phyloP scores from a whole-genome alignment of 1,284 basidiomycete species.

The Phenoliferia sp. region DNA sequence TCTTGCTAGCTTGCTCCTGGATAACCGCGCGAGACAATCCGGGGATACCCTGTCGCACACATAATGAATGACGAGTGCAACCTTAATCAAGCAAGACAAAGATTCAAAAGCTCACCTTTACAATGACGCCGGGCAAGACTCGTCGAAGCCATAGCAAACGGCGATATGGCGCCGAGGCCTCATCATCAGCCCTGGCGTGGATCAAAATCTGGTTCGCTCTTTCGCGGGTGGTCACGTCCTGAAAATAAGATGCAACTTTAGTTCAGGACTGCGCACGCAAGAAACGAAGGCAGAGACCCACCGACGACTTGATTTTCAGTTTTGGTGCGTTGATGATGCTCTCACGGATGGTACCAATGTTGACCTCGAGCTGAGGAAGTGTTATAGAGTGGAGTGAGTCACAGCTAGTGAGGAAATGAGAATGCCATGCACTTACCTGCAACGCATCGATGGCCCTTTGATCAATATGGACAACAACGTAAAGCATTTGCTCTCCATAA shows the following conservation, averaged over 20 bases:
- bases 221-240: slow-evolving; percentile 30
- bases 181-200: slow-evolving; percentile 68
- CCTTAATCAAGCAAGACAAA: too few relatives aligned
- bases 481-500: slow-evolving; percentile 88
- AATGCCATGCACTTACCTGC: slow-evolving; percentile 55
- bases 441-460: slow-evolving; percentile 82
- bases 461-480: slow-evolving; percentile 90
- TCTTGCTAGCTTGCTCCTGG: slow-evolving; percentile 75
- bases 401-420: neutral
- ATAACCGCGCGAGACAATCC: slow-evolving; percentile 86
- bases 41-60: slow-evolving; percentile 60
- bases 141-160: slow-evolving; percentile 79
- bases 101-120: slow-evolving; percentile 58
- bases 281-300: slow-evolving; percentile 34
- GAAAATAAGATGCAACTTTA: neutral
- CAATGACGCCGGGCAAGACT: slow-evolving; percentile 71
- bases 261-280: neutral
- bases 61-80: neutral
- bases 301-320: slow-evolving; percentile 86
- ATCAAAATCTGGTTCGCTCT: slow-evolving; percentile 73
- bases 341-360: slow-evolving; percentile 88
- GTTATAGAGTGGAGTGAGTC: slow-evolving; percentile 1
- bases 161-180: slow-evolving; percentile 65
- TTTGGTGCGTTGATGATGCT: slow-evolving; percentile 83
- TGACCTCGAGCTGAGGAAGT: slow-evolving; percentile 70